Evolutionary conservation across 768 basidiomycete species (phyloP), one percentile per base, ranked within the genome.

Genomic region (Dendrothele bispora): DNA sequence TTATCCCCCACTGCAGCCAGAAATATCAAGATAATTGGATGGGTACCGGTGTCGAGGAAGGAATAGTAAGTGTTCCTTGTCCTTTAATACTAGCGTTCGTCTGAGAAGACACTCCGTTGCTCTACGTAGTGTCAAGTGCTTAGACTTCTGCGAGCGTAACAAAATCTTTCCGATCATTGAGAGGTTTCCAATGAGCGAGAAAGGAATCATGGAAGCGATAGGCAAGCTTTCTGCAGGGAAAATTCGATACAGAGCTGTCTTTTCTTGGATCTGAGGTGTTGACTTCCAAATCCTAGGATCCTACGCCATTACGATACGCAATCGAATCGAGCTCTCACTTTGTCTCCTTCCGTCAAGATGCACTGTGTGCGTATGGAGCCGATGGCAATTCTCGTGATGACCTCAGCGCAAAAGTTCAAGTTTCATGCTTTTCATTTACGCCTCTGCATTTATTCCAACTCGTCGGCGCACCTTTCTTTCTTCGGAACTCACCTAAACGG

Each of bases 91-190:
- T 18, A 32, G 30, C 30, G 10, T 10, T n/a, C n/a, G 30, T 10
- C 30, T 3, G 2, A 40, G 45, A 2, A 60, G 62, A 1, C 28
- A 64, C 3, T 51, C 54, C 5, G 40, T 58, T 14, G 52, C 43
- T 20, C 17, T 20, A 34, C 50, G 48, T 28, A 53, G 51, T 7
- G 51, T 43, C 8, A 34, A 59, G 50, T 72, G 69, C 65, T 43
- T 72, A 26, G 57, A 54, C 15, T 71, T 72, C 15, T 64, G 65
- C 0, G 70, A 64, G 6, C 8, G 55, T 26, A 60, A 72, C 30
- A 38, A 39, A 0, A 55, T 69, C 30, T 46, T 39, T 5, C 64
- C 70, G 2, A 45, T 68, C 4, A 53, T 63, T 20, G 61, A 71
- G 28, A 49, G 55, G 42, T 71, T 71, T 38, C 53, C 61, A 5